Evolutionary conservation across 306 rosid genomes (phyloP).

Genomic region (Macrotyloma uniflorum): DNA sequence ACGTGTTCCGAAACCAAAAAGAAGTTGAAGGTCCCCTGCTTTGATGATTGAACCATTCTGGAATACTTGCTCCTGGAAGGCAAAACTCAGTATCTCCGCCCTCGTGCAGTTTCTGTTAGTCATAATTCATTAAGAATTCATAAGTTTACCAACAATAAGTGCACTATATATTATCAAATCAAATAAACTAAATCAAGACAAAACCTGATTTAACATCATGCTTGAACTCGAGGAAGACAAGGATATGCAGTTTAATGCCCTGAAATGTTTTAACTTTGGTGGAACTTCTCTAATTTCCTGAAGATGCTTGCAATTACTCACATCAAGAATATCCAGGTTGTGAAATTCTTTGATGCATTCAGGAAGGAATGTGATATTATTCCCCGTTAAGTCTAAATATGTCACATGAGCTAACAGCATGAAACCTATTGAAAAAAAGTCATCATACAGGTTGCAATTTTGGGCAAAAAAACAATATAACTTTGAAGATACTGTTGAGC

Average conservation of each 20-base stretch:
- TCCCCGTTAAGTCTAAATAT: not conserved
- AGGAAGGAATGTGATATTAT: not conserved
- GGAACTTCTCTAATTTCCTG: not conserved
- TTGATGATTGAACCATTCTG: constrained; percentile 8
- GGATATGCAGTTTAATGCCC: not conserved
- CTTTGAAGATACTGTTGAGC: not conserved
- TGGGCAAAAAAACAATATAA: fast-evolving
- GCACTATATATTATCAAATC: too few species aligned
- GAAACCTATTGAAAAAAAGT: not conserved
- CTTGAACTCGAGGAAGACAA: not conserved
- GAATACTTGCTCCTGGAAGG: constrained; percentile 15
- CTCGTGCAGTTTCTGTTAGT: constrained; percentile 13
- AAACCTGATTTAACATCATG: not conserved
- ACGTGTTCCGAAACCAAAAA: constrained; percentile 1
- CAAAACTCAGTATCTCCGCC: not conserved
- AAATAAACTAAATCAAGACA: too few species aligned
- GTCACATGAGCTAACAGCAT: not conserved
- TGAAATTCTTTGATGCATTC: not conserved
- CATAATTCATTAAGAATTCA: not conserved
- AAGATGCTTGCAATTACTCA: not conserved
- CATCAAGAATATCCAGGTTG: fast-evolving
- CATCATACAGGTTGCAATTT: not conserved
- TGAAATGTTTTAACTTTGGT: not conserved
- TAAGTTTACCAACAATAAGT: too few species aligned
- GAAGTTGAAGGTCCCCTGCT: not conserved